phyloP scores from a whole-genome alignment of 768 basidiomycete species.

The Hortiboletus flavorubellus region DNA sequence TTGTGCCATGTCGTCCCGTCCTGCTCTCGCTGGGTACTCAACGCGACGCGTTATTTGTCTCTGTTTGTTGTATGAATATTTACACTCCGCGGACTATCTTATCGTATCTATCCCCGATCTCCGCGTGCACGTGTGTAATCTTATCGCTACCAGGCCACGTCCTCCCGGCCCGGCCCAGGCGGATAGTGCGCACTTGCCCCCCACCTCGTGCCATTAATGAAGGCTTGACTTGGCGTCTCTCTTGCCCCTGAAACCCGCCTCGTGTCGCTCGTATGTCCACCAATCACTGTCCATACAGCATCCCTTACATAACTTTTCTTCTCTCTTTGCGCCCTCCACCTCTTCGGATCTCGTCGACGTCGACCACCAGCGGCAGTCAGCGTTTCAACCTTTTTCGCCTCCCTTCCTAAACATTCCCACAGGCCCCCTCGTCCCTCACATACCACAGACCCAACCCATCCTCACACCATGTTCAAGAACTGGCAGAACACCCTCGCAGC shows the following conservation, averaged over 20 bases:
- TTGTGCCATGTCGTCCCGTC: conserved; percentile 31
- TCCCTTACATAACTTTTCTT: conserved; percentile 15
- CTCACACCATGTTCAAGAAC: conserved; percentile 44
- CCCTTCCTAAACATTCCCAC: not conserved
- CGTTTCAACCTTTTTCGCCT: not conserved
- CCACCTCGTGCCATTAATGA: not conserved
- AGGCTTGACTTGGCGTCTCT: not conserved
- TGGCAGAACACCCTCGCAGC: conserved; percentile 40
- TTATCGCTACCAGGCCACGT: not conserved
- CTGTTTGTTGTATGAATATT: conserved; percentile 3
- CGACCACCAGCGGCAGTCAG: not conserved
- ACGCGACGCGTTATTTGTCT: conserved; percentile 27
- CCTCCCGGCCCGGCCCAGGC: not conserved
- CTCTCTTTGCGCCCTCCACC: not conserved
- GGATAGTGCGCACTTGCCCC: no score
- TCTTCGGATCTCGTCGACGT: not conserved
- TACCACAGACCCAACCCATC: not conserved
- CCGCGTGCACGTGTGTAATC: not conserved
- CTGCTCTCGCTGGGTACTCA: not conserved
- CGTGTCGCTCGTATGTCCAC: conserved; percentile 18
- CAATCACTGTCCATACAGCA: conserved; percentile 11
- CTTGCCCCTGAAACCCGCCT: conserved; percentile 10
- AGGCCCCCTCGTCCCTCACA: no score
- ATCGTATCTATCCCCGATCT: conserved; percentile 3
- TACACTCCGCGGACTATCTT: conserved; percentile 12